Conservation (phyloP, 169 alveolate genomes). For the Plasmodium blacklocki region DNA sequence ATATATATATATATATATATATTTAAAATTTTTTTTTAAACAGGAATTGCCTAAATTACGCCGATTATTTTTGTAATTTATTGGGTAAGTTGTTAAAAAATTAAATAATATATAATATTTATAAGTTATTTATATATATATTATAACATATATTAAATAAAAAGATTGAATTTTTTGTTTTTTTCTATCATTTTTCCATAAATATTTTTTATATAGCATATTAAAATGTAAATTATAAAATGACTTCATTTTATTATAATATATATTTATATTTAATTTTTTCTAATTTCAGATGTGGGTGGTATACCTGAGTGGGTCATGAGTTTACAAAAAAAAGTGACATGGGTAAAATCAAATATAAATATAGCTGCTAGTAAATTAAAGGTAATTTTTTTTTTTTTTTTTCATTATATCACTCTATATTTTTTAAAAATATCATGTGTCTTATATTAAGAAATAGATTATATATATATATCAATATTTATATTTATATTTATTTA, state of each 20-base stretch:
- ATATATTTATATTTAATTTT: no score
- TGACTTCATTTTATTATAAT: no score
- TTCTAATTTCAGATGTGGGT: constrained; percentile 77
- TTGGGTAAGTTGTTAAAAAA: constrained; percentile 13
- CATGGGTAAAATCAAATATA: constrained; percentile 82
- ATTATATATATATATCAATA: constrained; percentile 16
- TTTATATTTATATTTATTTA: not conserved
- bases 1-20: not conserved
- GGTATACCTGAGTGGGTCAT: constrained; percentile 85
- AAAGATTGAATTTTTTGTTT: no score
- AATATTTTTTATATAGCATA: no score
- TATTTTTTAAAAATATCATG: not conserved
- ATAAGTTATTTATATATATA: no score
- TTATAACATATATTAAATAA: no score
- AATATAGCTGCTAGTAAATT: constrained; percentile 61
- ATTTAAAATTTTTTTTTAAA: not conserved
- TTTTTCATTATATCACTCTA: no score
- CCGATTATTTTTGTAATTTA: constrained; percentile 62
- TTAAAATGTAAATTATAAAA: no score
- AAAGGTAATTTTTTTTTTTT: constrained; percentile 14
- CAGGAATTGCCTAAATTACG: constrained; percentile 55
- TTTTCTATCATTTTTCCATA: no score
- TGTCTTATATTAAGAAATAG: not conserved
- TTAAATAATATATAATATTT: no score
- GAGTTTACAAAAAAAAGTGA: constrained; percentile 87